Evolutionary conservation across 2,329 filamentous ascomycete species (phyloP).

Genomic region (Fusarium falciforme): DNA sequence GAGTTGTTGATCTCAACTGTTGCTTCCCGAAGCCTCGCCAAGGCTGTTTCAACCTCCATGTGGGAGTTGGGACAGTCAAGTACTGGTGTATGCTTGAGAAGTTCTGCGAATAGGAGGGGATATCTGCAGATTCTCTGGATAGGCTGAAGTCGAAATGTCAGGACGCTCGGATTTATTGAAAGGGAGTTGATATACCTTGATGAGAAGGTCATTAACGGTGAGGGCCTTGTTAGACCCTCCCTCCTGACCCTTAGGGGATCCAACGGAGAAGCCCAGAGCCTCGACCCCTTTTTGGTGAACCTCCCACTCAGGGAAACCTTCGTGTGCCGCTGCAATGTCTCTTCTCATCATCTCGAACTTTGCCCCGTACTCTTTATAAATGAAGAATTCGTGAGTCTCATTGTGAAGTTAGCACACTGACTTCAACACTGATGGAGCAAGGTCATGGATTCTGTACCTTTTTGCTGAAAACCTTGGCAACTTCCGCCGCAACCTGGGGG

Average conservation of each 20-base stretch:
- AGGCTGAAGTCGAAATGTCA: constrained; percentile 65
- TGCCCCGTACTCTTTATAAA: constrained; percentile 91
- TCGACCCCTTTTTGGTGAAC: constrained; percentile 89
- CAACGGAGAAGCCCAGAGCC: constrained; percentile 79
- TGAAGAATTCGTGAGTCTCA: constrained; percentile 83
- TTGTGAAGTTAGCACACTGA: neutral
- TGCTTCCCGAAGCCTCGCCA: constrained; percentile 78
- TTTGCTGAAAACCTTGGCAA: constrained; percentile 69
- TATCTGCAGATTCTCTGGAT: constrained; percentile 95
- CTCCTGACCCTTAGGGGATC: constrained; percentile 73
- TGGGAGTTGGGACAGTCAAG: constrained; percentile 87
- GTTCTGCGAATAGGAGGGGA: constrained; percentile 84
- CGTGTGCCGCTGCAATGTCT: constrained; percentile 77
- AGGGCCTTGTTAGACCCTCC: constrained; percentile 78
- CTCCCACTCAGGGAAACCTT: constrained; percentile 78
- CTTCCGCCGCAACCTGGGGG: constrained; percentile 68
- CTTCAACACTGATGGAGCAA: neutral
- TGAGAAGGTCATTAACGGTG: constrained; percentile 85
- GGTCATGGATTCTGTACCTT: constrained; percentile 56
- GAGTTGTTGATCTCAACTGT: constrained; percentile 85
- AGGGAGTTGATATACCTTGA: constrained; percentile 73
- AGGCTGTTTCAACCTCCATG: constrained; percentile 79
- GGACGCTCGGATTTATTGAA: neutral
- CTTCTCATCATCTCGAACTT: constrained; percentile 89
- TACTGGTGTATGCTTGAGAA: constrained; percentile 85